Base-by-base conservation (phyloP, 2,329 filamentous ascomycete species). In the Plectosphaerella sp. region DNA sequence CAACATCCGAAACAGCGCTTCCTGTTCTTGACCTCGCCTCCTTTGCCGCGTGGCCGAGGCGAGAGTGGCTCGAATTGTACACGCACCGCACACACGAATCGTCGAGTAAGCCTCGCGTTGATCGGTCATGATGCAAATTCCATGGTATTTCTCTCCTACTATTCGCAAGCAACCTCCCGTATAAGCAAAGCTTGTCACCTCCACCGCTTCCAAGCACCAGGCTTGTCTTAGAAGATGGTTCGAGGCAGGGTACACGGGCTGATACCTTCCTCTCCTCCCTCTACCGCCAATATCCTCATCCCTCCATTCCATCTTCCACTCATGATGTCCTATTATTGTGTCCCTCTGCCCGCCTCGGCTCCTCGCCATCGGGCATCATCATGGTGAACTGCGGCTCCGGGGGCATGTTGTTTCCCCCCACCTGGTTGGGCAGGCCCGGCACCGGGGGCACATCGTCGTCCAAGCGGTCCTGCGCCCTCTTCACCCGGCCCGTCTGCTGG, bases 401-500 rank as follows among this genome's bases (percentile, higher is more conserved):
- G 1, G 75, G 73, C 46, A 73, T 59, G 6, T 66, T 65, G 49
- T 67, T 62, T 12, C 63, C 57, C 1, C 67, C 66, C 10, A 64
- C 62, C n/a, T 63, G 59, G 5, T 64, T 64, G 18, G 62, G 59
- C 45, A 68, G 57, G 3, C 65, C 63, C 2, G 73, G 72, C 25
- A 76, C 67, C 1, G 72, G 70, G 3, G 74, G 74, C 10, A 70
- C 61, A 18, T 67, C 61, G 11, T 51, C 58, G 14, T 63, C 59
- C 45, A 66, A 65, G 39, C 63, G 54, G 9, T 62, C 62, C 58
- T 74, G 69, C 2, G 73, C 75, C 24, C 76, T 71, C 59, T 74
- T 75, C 28, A 83, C 64, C 3, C 80, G 74, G 3, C 76, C 77
- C 9, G 77, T 77, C 64, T 87, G 84, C 61, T 87, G 82, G 57